Conservation (phyloP, 2,329 filamentous ascomycete species). For the Paraphoma sp. region DNA sequence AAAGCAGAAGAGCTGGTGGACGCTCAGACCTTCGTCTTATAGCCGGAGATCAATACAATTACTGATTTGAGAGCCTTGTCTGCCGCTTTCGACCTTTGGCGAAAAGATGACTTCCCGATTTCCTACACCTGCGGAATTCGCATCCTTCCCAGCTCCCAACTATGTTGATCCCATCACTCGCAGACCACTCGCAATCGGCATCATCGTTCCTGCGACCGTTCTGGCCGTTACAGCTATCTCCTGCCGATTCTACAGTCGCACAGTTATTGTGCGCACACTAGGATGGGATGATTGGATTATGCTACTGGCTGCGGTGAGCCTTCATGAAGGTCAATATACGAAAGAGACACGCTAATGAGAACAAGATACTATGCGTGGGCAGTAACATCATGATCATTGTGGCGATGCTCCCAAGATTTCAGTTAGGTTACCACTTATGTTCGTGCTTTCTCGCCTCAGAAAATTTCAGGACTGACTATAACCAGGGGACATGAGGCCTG, state of each 20-base stretch:
- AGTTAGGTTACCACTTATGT: slow-evolving; percentile 41
- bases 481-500: slow-evolving; percentile 28
- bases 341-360: neutral
- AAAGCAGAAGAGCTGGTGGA: neutral
- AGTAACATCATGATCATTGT: slow-evolving; percentile 35
- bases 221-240: slow-evolving; percentile 24
- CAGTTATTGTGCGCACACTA: slow-evolving; percentile 29
- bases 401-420: slow-evolving; percentile 29
- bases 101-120: slow-evolving; percentile 30
- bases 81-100: neutral
- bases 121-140: slow-evolving; percentile 31
- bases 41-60: neutral
- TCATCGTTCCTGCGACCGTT: slow-evolving; percentile 29
- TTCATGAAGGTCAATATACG: neutral
- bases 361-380: slow-evolving; percentile 24
- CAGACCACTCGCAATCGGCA: slow-evolving; percentile 27
- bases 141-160: slow-evolving; percentile 36
- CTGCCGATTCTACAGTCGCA: slow-evolving; percentile 33
- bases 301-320: slow-evolving; percentile 31
- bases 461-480: neutral
- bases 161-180: slow-evolving; percentile 36
- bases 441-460: neutral
- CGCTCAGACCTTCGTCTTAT: neutral
- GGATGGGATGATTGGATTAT: slow-evolving; percentile 41
- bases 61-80: neutral